phyloP scores from a whole-genome alignment of 2,329 filamentous ascomycete species.

The Fusarium concolor region DNA sequence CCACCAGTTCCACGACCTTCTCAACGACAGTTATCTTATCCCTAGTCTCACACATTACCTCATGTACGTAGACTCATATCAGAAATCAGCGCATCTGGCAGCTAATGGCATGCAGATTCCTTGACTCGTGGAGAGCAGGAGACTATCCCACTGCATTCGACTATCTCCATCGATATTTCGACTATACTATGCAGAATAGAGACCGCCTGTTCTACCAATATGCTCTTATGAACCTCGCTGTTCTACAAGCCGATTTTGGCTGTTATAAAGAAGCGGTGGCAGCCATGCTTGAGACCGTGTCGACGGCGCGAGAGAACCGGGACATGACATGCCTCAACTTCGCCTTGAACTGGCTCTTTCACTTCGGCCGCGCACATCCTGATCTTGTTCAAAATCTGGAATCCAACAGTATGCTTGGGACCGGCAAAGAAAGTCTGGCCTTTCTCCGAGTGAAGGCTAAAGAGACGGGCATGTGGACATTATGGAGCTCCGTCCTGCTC shows the following conservation, averaged over 20 bases:
- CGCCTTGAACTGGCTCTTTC: conserved; percentile 94
- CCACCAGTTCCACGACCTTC: conserved; percentile 74
- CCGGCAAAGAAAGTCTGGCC: conserved; percentile 81
- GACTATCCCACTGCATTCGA: conserved; percentile 93
- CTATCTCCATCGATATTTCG: conserved; percentile 92
- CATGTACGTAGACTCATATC: conserved; percentile 56
- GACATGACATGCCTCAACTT: conserved; percentile 95
- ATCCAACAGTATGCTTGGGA: conserved; percentile 78
- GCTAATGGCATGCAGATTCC: conserved; percentile 67
- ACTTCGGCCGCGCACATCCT: conserved; percentile 89
- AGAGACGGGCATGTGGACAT: conserved; percentile 85
- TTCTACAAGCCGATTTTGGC: conserved; percentile 94
- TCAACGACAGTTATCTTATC: conserved; percentile 73
- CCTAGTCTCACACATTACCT: conserved; percentile 83
- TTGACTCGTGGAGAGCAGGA: conserved; percentile 91
- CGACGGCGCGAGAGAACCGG: conserved; percentile 92
- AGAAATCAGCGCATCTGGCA: conserved; percentile 20
- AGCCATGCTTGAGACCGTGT: conserved; percentile 93
- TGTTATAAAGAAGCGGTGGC: conserved; percentile 90
- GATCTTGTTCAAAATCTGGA: conserved; percentile 76
- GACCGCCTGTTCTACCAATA: conserved; percentile 94
- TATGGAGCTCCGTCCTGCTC: conserved; percentile 85
- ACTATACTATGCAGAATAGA: conserved; percentile 90
- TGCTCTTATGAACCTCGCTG: conserved; percentile 90
- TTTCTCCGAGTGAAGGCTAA: conserved; percentile 89